phyloP scores from a whole-genome alignment of 1,284 basidiomycete species.

The Tilletia walkeri region DNA sequence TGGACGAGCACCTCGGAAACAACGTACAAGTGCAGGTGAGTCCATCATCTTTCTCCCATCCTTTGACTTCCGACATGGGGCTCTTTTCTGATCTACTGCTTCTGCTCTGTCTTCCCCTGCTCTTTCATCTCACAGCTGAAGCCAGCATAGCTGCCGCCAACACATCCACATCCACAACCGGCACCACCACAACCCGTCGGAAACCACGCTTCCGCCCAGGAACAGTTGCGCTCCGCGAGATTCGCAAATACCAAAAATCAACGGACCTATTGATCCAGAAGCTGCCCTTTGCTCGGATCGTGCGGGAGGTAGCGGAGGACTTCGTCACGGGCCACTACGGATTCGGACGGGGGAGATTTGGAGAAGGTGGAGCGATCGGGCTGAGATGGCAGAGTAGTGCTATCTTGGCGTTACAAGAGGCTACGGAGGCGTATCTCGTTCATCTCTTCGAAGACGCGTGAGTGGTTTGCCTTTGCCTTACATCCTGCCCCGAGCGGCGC shows the following conservation, averaged over 20 bases:
- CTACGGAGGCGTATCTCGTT: slow-evolving; percentile 53
- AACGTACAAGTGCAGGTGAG: slow-evolving; percentile 4
- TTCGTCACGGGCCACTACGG: slow-evolving; percentile 47
- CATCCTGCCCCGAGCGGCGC: neutral
- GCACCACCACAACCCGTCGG: neutral
- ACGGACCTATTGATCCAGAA: slow-evolving; percentile 54
- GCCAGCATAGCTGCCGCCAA: neutral
- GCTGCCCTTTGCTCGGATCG: slow-evolving; percentile 52
- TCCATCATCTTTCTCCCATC: neutral
- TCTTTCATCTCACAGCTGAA: neutral
- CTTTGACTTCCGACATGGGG: neutral
- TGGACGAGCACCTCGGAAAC: neutral
- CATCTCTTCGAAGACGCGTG: slow-evolving; percentile 55
- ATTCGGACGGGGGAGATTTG: neutral
- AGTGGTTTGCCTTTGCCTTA: slow-evolving; percentile 23
- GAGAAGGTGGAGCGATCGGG: slow-evolving; percentile 35
- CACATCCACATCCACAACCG: slow-evolving; percentile 12
- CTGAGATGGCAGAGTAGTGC: slow-evolving; percentile 54
- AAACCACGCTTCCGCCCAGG: slow-evolving; percentile 49
- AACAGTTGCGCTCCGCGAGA: slow-evolving; percentile 54
- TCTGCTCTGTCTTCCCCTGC: neutral
- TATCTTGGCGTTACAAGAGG: slow-evolving; percentile 54
- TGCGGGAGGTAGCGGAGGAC: slow-evolving; percentile 53
- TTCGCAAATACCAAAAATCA: slow-evolving; percentile 52
- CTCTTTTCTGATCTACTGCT: neutral